Evolutionary conservation across 2,329 filamentous ascomycete genomes (phyloP), one percentile per base, ranked within the genome.

Genomic region (Cercospora janseana): DNA sequence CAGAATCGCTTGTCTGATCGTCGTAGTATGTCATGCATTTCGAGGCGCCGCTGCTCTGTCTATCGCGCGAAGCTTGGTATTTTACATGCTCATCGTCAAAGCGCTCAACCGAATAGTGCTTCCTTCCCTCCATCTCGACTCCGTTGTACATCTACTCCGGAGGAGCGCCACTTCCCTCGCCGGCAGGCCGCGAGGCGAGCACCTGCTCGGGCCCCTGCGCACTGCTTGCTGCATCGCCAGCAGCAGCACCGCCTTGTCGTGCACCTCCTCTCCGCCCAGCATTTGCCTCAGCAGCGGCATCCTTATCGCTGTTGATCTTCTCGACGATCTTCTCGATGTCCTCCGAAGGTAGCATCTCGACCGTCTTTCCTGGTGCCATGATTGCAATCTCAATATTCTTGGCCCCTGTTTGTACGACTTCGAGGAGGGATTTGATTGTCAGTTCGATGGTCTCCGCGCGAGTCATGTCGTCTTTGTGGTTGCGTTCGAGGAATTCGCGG

Each of bases 301-400:
- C 91, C 81, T 98, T 98, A 81, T 98, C 94, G 65, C 91, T 87
- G 78, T 98, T 95, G 71, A 98, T 98, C 73, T 83, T 93, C 83
- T 97, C 97, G 67, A 98, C 94, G 67, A 95, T 96, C 63, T 82
- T 82, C 78, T 98, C 93, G 66, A 98, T 98, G 66, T 95, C 88
- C 71, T 97, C 92, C 24, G 92, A 86, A 2, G 90, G 88, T 62
- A 98, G 80, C 83, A 95, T 91, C 78, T 97, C 91, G 57, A 98
- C 82, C 12, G 80, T 72, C 78, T 95, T 90, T 45, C 89, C 91
- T 5, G 93, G 91, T 6, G 89, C 88, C 90, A 97, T 96, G 68
- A 98, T 85, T 51, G 94, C 93, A 66, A 98, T 97, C 76, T 98
- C 93, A 66, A 98, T 98, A 74, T 98, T 98, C 83, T 98, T 98